A percentile compares a stretch with the other conserved stretches of the same genome.
These are phyloP conservation scores for Penicillium pulvis DNA, from an alignment of 495 filamentous ascomycete species.

Conservation along the genomic window DNA sequence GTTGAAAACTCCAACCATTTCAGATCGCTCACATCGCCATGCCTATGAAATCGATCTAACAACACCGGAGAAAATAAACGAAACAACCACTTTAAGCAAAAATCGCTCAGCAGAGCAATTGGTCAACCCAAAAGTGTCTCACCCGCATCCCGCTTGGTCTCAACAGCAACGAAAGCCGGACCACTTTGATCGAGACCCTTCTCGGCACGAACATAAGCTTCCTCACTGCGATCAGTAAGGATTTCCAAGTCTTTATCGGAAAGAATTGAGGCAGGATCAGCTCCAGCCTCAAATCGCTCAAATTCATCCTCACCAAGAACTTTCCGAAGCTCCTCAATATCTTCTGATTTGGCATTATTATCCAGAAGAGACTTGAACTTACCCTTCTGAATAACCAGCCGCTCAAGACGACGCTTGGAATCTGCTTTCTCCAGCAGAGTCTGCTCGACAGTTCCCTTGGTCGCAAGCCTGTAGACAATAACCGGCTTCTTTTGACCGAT, in stretches of 20 bases:
- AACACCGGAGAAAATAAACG: no score
- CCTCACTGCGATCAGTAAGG: conserved; percentile 80
- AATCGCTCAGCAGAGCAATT: neutral
- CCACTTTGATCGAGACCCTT: conserved; percentile 59
- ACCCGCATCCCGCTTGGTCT: conserved; percentile 39
- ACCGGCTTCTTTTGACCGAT: conserved; percentile 99
- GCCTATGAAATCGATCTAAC: neutral
- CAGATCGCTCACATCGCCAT: neutral
- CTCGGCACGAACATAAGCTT: conserved; percentile 81
- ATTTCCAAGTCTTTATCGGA: conserved; percentile 76
- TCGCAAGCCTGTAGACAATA: conserved; percentile 95
- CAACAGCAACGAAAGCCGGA: conserved; percentile 43
- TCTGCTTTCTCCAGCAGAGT: conserved; percentile 89
- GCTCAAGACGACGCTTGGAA: conserved; percentile 94
- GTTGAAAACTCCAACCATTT: neutral
- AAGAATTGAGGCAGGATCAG: conserved; percentile 59
- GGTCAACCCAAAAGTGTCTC: conserved; percentile 35
- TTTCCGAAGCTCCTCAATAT: conserved; percentile 48
- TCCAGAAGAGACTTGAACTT: conserved; percentile 62
- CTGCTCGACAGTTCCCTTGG: conserved; percentile 93
- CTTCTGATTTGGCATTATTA: conserved; percentile 29
- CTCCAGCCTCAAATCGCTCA: conserved; percentile 60
- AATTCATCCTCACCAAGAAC: conserved; percentile 54
- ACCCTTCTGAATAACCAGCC: conserved; percentile 94
- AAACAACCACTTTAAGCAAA: neutral